Percentiles rank a stretch among this genome's conserved stretches.
Evolutionary conservation across 306 rosid genomes (phyloP).

Genomic region (Lathyrus oleraceus): DNA sequence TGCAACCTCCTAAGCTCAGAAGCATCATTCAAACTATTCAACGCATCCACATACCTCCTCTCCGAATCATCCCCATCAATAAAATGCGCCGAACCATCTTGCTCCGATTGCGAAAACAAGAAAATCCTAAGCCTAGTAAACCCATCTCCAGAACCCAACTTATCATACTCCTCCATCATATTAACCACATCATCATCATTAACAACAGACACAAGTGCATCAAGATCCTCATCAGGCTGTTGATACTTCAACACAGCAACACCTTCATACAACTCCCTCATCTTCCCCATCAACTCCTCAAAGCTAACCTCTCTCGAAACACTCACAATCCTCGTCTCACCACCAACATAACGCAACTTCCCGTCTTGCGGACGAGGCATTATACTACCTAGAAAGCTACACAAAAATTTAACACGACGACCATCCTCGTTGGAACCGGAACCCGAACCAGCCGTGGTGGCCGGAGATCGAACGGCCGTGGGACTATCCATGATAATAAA

Average conservation of each 20-base stretch:
- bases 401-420: constrained; percentile 83
- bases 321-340: constrained; percentile 95
- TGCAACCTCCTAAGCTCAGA: constrained; percentile 68
- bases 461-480: constrained; percentile 49
- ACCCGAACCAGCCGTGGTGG: constrained; percentile 41
- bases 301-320: constrained; percentile 61
- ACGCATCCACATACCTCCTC: constrained; percentile 93
- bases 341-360: constrained; percentile 91
- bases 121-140: constrained; percentile 94
- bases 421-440: constrained; percentile 52
- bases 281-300: constrained; percentile 87
- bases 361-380: constrained; percentile 99
- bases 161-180: constrained; percentile 99
- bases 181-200: constrained; percentile 92
- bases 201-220: constrained; percentile 94
- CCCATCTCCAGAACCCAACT: constrained; percentile 86
- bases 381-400: constrained; percentile 87
- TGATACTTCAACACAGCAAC: constrained; percentile 86
- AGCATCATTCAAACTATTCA: constrained; percentile 79
- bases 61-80: constrained; percentile 89
- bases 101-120: constrained; percentile 74
- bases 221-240: constrained; percentile 98
- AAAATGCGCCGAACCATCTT: constrained; percentile 62
- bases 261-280: constrained; percentile 88
- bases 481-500: constrained; percentile 81